Evolutionary conservation across 306 rosid genomes (phyloP).

Genomic region (Vigna nakashimae): DNA sequence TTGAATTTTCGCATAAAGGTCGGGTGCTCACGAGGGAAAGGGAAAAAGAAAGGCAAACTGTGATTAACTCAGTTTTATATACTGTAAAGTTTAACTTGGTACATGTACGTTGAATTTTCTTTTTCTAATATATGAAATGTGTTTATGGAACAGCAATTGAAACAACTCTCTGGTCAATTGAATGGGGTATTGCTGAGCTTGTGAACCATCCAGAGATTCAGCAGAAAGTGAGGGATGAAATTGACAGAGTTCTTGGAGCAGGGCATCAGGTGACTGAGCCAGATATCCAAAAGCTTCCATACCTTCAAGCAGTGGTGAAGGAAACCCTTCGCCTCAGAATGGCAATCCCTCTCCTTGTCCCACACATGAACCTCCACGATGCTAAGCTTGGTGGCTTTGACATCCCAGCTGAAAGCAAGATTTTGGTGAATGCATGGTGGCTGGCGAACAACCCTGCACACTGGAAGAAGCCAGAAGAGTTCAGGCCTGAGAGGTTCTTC

Average conservation of each 20-base stretch:
- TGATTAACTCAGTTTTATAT: not conserved
- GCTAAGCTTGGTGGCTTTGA: conserved; percentile 77
- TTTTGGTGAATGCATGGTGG: conserved; percentile 91
- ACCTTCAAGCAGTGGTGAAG: conserved; percentile 89
- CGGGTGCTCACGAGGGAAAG: too few relatives aligned
- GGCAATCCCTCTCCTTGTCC: conserved; percentile 91
- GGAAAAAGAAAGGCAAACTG: not conserved
- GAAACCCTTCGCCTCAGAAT: conserved; percentile 80
- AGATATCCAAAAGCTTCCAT: conserved; percentile 68
- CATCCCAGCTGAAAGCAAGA: conserved; percentile 90
- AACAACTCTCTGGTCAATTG: conserved; percentile 89
- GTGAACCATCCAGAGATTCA: conserved; percentile 87
- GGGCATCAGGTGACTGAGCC: conserved; percentile 80
- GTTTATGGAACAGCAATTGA: conserved; percentile 72
- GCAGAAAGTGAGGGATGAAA: conserved; percentile 62
- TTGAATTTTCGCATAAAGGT: too few relatives aligned
- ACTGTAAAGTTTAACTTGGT: too few relatives aligned
- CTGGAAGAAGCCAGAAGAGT: conserved; percentile 86
- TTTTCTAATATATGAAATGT: not conserved
- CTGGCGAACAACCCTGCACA: conserved; percentile 83
- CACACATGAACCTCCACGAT: conserved; percentile 91
- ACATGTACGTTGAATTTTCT: too few relatives aligned
- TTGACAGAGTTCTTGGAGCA: conserved; percentile 68
- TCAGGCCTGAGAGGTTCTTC: conserved; percentile 87
- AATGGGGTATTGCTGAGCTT: conserved; percentile 91